Evolutionary conservation across 768 basidiomycete genomes (phyloP).

Genomic region (Auriscalpium microsporum): DNA sequence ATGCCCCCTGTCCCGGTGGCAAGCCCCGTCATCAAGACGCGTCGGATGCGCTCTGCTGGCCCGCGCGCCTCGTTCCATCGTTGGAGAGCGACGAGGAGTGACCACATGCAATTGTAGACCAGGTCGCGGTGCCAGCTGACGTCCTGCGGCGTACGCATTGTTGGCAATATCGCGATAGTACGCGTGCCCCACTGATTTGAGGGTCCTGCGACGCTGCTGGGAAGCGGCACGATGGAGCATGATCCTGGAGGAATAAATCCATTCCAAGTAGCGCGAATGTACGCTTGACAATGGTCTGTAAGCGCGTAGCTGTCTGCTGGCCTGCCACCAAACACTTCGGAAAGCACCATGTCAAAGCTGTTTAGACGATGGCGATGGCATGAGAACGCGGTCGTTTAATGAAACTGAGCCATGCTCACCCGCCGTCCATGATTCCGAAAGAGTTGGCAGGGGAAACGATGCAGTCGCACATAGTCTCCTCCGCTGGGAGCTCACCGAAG

Average conservation of each 20-base stretch:
- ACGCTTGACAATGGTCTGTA: conserved; percentile 4
- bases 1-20: conserved; percentile 12
- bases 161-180: conserved; percentile 23
- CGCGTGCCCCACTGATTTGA: conserved; percentile 12
- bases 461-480: conserved; percentile 5
- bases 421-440: conserved; percentile 11
- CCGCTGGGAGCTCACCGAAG: neutral
- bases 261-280: neutral
- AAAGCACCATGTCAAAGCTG: conserved; percentile 9
- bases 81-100: conserved; percentile 19
- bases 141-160: conserved; percentile 24
- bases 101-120: conserved; percentile 28
- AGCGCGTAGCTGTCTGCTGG: neutral
- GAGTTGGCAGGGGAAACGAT: conserved; percentile 13
- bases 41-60: neutral
- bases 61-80: conserved; percentile 17
- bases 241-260: conserved; percentile 8
- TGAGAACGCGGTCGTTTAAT: neutral
- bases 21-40: conserved; percentile 15
- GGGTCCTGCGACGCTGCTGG: neutral
- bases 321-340: conserved; percentile 1
- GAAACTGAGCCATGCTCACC: neutral
- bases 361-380: neutral
- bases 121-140: conserved; percentile 25
- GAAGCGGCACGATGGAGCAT: conserved; percentile 6